Percentiles rank a stretch among this genome's conserved stretches.
These are phyloP conservation scores for Cyberlindnera maritima DNA, from an alignment of 805 yeast species.

Conservation along the genomic window DNA sequence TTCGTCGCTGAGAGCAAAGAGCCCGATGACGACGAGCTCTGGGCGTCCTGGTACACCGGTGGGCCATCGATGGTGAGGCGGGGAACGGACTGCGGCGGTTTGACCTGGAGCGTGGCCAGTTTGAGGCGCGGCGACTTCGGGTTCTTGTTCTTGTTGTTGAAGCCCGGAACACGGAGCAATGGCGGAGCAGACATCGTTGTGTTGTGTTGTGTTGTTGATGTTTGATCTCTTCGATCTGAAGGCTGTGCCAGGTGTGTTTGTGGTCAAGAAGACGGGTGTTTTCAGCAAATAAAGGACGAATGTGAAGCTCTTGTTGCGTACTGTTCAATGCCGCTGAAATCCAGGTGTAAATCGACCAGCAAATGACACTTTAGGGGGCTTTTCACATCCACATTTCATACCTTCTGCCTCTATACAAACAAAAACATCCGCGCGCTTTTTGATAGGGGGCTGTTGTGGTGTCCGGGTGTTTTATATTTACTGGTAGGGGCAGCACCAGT, in stretches of 20 bases:
- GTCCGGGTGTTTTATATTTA: background rate
- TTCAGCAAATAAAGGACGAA: no score
- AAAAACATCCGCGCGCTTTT: background rate
- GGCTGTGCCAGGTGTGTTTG: no score
- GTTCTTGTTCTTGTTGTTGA: constrained; percentile 36
- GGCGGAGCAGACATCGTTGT: constrained; percentile 37
- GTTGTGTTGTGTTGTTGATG: background rate
- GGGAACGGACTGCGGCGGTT: constrained; percentile 10
- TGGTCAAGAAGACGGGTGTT: no score
- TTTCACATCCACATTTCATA: background rate
- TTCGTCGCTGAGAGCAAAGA: constrained; percentile 23
- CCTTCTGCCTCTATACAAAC: background rate
- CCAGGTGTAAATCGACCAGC: no score
- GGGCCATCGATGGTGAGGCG: constrained; percentile 1
- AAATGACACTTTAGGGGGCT: no score
- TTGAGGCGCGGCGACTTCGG: constrained; percentile 42
- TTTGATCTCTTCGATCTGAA: background rate
- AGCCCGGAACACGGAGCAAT: constrained; percentile 42
- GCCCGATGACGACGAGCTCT: constrained; percentile 19
- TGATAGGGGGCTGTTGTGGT: background rate
- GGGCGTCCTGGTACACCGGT: constrained; percentile 11
- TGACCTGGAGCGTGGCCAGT: constrained; percentile 36
- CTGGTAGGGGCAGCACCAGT: background rate
- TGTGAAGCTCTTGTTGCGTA: no score
- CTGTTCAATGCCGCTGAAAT: no score